Evolutionary conservation across 306 rosid species (phyloP).

Genomic region (Astragalus membranaceus): DNA sequence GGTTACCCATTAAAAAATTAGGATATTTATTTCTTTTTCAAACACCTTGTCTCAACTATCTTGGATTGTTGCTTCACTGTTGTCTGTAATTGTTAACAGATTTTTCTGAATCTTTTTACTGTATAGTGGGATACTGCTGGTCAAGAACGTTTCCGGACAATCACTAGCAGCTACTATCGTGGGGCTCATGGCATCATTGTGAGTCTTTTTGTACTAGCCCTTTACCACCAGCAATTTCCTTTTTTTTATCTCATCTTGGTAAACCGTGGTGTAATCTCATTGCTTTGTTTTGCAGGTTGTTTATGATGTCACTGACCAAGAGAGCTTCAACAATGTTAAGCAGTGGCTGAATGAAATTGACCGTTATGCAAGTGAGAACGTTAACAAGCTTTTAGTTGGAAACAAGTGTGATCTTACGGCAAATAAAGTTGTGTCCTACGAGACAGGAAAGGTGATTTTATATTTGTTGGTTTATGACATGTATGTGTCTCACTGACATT

Average conservation of each 20-base stretch:
- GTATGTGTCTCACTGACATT: neutral
- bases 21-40: neutral
- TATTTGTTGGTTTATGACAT: neutral
- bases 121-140: slow-evolving; percentile 99
- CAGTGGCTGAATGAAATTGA: slow-evolving; percentile 81
- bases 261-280: slow-evolving; percentile 14
- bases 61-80: slow-evolving; percentile 7
- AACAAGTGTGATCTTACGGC: slow-evolving; percentile 64
- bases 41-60: neutral
- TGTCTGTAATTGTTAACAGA: slow-evolving; percentile 14
- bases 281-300: slow-evolving; percentile 44
- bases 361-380: slow-evolving; percentile 77
- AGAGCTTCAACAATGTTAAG: slow-evolving; percentile 75
- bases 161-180: slow-evolving; percentile 99
- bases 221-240: neutral
- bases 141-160: slow-evolving; percentile 97
- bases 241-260: neutral
- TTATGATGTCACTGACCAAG: slow-evolving; percentile 79
- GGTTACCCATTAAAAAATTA: neutral
- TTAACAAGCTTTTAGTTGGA: slow-evolving; percentile 76
- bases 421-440: slow-evolving; percentile 67
- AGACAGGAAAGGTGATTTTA: slow-evolving; percentile 54
- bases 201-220: slow-evolving; percentile 23
- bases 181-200: slow-evolving; percentile 99
- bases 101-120: slow-evolving; percentile 17